Evolutionary conservation across 2,329 filamentous ascomycete species (phyloP).

Genomic region (Teratosphaeria zuluensis): DNA sequence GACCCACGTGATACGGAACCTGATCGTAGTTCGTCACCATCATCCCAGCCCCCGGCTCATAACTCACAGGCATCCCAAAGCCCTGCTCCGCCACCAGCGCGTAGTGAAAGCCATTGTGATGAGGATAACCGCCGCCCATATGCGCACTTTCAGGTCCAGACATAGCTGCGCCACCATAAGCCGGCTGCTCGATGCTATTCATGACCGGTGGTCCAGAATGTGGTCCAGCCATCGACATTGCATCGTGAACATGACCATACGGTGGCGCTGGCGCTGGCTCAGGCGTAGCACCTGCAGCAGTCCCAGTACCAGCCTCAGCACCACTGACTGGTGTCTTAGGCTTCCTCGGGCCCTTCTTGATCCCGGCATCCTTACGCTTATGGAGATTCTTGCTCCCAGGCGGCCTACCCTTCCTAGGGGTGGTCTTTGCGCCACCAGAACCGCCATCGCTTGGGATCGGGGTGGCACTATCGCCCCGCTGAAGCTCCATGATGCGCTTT

Average conservation of each 20-base stretch:
- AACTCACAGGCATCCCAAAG: background rate
- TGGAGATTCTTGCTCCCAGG: slow-evolving; percentile 40
- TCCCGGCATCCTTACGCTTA: slow-evolving; percentile 37
- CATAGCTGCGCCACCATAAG: background rate
- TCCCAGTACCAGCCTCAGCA: background rate
- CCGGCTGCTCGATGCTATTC: background rate
- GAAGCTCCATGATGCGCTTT: slow-evolving; percentile 38
- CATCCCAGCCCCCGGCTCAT: background rate
- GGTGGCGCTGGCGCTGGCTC: background rate
- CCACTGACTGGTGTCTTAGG: slow-evolving; percentile 5
- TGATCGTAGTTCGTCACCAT: background rate
- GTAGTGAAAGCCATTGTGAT: background rate
- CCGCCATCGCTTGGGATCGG: slow-evolving; percentile 8
- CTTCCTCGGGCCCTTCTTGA: slow-evolving; percentile 39
- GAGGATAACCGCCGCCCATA: background rate
- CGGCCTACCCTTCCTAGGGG: slow-evolving; percentile 26
- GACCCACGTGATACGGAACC: background rate
- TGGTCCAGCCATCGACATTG: background rate
- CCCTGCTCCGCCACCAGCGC: background rate
- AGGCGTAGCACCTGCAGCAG: background rate
- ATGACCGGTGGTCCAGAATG: background rate
- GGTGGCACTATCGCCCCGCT: slow-evolving; percentile 30
- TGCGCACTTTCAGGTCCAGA: background rate
- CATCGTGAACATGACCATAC: background rate
- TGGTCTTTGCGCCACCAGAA: background rate